These are phyloP conservation scores for Dendryphion nanum DNA, from an alignment of 2,329 filamentous ascomycete genomes.

Conservation along the genomic window DNA sequence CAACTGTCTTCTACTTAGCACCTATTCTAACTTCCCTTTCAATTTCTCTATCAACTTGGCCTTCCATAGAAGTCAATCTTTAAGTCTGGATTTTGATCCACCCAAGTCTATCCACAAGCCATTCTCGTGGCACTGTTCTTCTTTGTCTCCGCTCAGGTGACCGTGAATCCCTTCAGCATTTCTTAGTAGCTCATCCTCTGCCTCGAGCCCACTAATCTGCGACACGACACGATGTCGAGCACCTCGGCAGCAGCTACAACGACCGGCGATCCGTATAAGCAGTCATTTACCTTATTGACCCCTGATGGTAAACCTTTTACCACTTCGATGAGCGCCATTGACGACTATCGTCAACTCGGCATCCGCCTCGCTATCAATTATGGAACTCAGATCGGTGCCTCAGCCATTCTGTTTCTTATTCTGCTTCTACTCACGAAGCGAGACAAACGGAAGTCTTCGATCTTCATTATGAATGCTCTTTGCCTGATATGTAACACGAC, in stretches of 20 bases:
- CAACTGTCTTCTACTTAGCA: too few relatives aligned
- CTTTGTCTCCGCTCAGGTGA: too few relatives aligned
- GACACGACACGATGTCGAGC: slow-evolving; percentile 15
- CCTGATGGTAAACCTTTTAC: slow-evolving; percentile 45
- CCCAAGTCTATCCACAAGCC: too few relatives aligned
- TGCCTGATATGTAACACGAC: slow-evolving; percentile 61
- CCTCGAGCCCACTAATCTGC: too few relatives aligned
- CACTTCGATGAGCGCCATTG: slow-evolving; percentile 44
- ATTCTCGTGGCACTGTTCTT: too few relatives aligned
- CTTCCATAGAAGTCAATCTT: too few relatives aligned
- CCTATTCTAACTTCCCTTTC: too few relatives aligned
- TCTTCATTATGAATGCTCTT: slow-evolving; percentile 65
- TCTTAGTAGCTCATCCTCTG: too few relatives aligned
- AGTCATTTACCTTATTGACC: slow-evolving; percentile 50
- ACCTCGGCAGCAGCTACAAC: slow-evolving; percentile 1
- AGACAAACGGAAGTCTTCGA: slow-evolving; percentile 61
- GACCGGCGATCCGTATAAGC: slow-evolving; percentile 52
- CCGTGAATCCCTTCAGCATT: too few relatives aligned
- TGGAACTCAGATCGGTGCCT: slow-evolving; percentile 68
- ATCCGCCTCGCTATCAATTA: slow-evolving; percentile 61
- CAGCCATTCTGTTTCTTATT: slow-evolving; percentile 62
- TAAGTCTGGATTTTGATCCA: too few relatives aligned
- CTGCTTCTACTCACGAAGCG: slow-evolving; percentile 66
- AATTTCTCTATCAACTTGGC: too few relatives aligned
- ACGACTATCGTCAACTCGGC: slow-evolving; percentile 49